These are phyloP conservation scores for Rachicladosporium sp. DNA, from an alignment of 2,329 filamentous ascomycete genomes.

Conservation along the genomic window DNA sequence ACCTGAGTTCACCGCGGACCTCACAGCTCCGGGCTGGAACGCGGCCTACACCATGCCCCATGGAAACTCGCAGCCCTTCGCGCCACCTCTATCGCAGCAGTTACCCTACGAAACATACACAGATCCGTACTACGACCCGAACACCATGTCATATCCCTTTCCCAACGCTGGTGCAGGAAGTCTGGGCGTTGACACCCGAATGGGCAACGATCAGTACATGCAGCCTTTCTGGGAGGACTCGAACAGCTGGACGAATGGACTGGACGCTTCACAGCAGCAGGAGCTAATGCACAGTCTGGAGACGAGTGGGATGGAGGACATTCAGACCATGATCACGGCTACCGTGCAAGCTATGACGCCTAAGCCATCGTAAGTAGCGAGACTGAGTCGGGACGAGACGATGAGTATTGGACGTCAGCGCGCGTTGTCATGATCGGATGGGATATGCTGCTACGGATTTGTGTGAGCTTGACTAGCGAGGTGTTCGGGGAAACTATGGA, in stretches of 20 bases:
- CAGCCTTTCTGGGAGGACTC: conserved; percentile 17
- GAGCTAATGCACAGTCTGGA: conserved; percentile 26
- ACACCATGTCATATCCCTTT: conserved; percentile 15
- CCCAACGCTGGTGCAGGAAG: conserved; percentile 6
- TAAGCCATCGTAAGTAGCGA: conserved; percentile 8
- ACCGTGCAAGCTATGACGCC: conserved; percentile 18
- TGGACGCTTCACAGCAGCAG: conserved; percentile 23
- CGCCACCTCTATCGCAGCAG: conserved; percentile 2
- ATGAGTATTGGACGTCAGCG: too few species aligned
- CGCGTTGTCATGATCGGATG: too few species aligned
- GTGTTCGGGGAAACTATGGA: too few species aligned
- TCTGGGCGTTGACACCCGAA: not conserved
- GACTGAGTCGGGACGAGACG: too few species aligned
- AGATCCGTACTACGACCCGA: conserved; percentile 16
- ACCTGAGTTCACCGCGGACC: conserved; percentile 18
- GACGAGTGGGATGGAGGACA: conserved; percentile 26
- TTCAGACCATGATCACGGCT: conserved; percentile 24
- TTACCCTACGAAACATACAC: conserved; percentile 4
- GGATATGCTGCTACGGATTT: too few species aligned
- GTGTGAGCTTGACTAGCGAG: too few species aligned
- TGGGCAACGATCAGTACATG: conserved; percentile 8
- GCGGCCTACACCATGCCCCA: not conserved
- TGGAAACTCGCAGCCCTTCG: conserved; percentile 5
- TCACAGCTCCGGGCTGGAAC: conserved; percentile 9
- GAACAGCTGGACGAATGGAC: conserved; percentile 20